These are phyloP conservation scores for Cynanchum wilfordii DNA, from an alignment of 257 asterid species.

Conservation along the genomic window DNA sequence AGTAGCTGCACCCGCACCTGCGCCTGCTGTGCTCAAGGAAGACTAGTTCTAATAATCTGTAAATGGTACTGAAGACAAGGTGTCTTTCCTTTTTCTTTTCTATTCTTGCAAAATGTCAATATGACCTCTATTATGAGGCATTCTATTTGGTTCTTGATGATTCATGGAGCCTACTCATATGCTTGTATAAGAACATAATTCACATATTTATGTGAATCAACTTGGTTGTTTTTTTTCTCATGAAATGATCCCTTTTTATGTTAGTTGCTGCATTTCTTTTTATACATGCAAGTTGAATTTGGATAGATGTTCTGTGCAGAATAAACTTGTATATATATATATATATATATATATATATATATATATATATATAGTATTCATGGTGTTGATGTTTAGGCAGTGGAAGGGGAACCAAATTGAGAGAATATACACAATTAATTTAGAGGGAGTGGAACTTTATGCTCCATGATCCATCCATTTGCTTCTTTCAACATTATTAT, in stretches of 20 bases:
- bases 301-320: too few relatives aligned
- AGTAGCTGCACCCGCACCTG: conserved; percentile 16
- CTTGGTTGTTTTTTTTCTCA: not conserved
- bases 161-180: not conserved
- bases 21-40: conserved; percentile 23
- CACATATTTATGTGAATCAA: not conserved
- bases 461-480: too few relatives aligned
- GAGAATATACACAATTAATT: too few relatives aligned
- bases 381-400: too few relatives aligned
- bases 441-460: too few relatives aligned
- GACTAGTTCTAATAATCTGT: conserved; percentile 13
- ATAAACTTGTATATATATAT: too few relatives aligned
- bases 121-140: not conserved
- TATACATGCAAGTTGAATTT: too few relatives aligned
- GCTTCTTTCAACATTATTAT: too few relatives aligned
- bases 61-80: not conserved
- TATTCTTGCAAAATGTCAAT: not conserved
- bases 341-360: too few relatives aligned
- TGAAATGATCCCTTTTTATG: not conserved
- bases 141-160: not conserved
- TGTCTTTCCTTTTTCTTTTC: not conserved
- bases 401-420: too few relatives aligned
- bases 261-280: not conserved
- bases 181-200: not conserved
- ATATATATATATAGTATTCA: too few relatives aligned